Conservation (phyloP, 2,329 filamentous ascomycete genomes). For the Trichoderma sp. region DNA sequence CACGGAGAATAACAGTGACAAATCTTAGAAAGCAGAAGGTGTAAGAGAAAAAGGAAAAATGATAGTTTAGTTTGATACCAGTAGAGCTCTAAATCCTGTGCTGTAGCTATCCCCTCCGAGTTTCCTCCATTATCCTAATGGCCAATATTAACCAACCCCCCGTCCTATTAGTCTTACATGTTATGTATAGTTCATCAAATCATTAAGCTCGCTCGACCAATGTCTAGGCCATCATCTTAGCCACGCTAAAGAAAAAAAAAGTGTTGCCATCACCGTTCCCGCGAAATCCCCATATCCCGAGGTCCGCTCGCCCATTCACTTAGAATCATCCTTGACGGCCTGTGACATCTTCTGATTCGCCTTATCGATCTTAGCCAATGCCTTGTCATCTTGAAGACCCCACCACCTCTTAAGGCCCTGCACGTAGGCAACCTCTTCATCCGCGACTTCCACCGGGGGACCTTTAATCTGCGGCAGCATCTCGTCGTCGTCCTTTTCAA, state of each 20-base stretch:
- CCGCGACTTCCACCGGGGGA: slow-evolving; percentile 55
- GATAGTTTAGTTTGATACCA: not conserved
- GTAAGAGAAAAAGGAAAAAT: not conserved
- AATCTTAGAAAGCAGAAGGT: not conserved
- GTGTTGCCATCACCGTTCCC: not conserved
- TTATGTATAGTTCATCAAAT: slow-evolving; percentile 10
- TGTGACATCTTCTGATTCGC: slow-evolving; percentile 40
- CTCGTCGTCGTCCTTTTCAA: slow-evolving; percentile 43
- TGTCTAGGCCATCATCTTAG: not conserved
- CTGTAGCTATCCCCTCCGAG: not conserved
- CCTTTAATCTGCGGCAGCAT: slow-evolving; percentile 54
- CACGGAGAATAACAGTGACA: too few relatives aligned
- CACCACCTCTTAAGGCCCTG: slow-evolving; percentile 50
- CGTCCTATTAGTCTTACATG: not conserved
- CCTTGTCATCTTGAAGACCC: slow-evolving; percentile 44
- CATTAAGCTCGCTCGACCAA: not conserved
- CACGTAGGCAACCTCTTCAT: slow-evolving; percentile 50
- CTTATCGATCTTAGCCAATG: slow-evolving; percentile 47
- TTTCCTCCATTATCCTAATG: not conserved
- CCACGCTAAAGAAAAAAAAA: not conserved
- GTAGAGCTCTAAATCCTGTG: not conserved
- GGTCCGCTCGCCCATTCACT: not conserved
- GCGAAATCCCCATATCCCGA: not conserved
- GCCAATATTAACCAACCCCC: not conserved
- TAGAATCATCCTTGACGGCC: slow-evolving; percentile 29